Evolutionary conservation across 768 basidiomycete species (phyloP).

Genomic region (Mycena leptocephala): DNA sequence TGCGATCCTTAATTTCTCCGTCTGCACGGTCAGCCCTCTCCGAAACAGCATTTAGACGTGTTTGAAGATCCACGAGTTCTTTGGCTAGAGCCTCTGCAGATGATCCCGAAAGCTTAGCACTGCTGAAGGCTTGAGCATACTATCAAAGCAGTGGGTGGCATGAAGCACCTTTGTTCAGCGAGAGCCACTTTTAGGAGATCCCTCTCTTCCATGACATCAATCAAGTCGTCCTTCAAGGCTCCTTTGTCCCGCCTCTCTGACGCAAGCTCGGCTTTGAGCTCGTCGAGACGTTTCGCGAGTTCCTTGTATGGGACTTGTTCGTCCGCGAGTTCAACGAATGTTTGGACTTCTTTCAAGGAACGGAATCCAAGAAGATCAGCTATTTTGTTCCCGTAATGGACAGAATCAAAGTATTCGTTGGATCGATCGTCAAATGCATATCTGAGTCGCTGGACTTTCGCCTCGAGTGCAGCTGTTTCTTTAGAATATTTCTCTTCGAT

Average conservation of each 20-base stretch:
- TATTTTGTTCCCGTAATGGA: slow-evolving; percentile 55
- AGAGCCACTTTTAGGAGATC: slow-evolving; percentile 10
- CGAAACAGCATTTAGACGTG: not conserved
- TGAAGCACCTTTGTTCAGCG: slow-evolving; percentile 10
- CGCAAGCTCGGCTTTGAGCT: slow-evolving; percentile 44
- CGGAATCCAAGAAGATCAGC: slow-evolving; percentile 62
- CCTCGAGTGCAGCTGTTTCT: slow-evolving; percentile 49
- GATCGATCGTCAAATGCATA: slow-evolving; percentile 52
- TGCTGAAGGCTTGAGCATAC: not conserved
- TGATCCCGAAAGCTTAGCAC: slow-evolving; percentile 16
- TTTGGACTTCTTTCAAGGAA: slow-evolving; percentile 60
- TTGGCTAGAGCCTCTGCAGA: slow-evolving; percentile 26
- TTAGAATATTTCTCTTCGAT: slow-evolving; percentile 53
- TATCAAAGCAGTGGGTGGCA: not conserved
- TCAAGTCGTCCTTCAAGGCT: slow-evolving; percentile 62
- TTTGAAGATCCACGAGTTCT: slow-evolving; percentile 31
- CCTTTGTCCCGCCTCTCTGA: slow-evolving; percentile 32
- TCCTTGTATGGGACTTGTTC: slow-evolving; percentile 52
- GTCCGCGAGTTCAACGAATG: slow-evolving; percentile 56
- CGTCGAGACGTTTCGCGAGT: slow-evolving; percentile 52
- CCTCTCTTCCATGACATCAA: slow-evolving; percentile 53
- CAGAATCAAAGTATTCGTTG: slow-evolving; percentile 56
- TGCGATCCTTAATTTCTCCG: slow-evolving; percentile 59
- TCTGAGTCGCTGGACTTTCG: slow-evolving; percentile 50
- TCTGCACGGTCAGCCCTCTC: slow-evolving; percentile 59